Evolutionary conservation across 306 rosid genomes (phyloP).

Genomic region (Sphenostylis stenocarpa): DNA sequence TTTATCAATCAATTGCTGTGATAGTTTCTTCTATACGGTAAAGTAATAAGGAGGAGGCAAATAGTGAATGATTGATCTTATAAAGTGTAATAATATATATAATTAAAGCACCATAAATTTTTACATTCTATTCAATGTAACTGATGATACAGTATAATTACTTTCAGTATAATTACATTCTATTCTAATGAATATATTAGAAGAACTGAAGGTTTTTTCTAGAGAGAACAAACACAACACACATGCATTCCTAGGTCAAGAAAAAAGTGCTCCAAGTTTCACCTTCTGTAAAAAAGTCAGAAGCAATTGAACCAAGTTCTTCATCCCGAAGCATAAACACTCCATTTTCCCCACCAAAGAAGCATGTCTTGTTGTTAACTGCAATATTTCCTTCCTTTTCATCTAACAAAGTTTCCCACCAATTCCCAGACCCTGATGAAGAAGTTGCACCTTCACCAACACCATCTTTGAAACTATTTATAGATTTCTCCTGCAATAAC

Average conservation of each 20-base stretch:
- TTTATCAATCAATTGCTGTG: too few species aligned
- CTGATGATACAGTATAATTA: not conserved
- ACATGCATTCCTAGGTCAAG: not conserved
- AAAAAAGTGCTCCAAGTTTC: not conserved
- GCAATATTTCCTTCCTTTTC: not conserved
- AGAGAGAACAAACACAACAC: not conserved
- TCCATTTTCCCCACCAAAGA: not conserved
- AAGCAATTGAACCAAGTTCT: not conserved
- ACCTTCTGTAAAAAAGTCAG: not conserved
- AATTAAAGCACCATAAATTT: not conserved
- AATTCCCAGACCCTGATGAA: not conserved
- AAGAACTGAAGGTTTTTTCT: not conserved
- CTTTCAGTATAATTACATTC: too few species aligned
- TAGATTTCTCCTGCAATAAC: not conserved
- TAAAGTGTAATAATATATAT: too few species aligned
- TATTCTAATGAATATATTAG: too few species aligned
- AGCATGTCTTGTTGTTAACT: not conserved
- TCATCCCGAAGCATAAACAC: not conserved
- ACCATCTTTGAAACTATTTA: not conserved
- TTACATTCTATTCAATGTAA: not conserved
- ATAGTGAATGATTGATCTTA: too few species aligned
- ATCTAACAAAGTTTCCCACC: conserved; percentile 11
- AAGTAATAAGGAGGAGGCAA: too few species aligned
- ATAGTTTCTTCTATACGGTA: too few species aligned
- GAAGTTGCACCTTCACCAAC: not conserved